A percentile compares a stretch with the other conserved stretches of the same genome.
These are phyloP conservation scores for Ustilago vetiveriae DNA, from an alignment of 1,284 basidiomycete species.

Conservation along the genomic window DNA sequence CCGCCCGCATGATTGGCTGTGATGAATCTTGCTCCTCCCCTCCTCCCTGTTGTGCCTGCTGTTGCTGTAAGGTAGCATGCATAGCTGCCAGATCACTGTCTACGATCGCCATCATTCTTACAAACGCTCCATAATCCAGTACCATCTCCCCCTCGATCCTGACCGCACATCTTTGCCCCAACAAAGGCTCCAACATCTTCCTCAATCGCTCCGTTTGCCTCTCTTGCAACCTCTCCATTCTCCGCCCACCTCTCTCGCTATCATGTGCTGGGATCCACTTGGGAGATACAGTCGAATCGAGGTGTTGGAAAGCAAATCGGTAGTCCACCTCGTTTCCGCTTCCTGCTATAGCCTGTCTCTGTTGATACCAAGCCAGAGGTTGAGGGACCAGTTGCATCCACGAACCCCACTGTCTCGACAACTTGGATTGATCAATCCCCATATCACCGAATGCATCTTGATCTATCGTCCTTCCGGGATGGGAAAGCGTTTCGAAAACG, in stretches of 20 bases:
- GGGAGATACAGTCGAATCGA: no score
- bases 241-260: no score
- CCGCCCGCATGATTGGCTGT: background rate
- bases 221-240: background rate
- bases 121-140: constrained; percentile 78
- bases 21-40: background rate
- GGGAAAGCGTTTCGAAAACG: constrained; percentile 1
- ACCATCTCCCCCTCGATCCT: no score
- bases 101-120: constrained; percentile 75
- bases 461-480: background rate
- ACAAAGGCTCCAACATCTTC: constrained; percentile 68
- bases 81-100: constrained; percentile 72
- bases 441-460: constrained; percentile 11
- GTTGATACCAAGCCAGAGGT: constrained; percentile 32
- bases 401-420: constrained; percentile 13
- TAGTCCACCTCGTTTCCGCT: constrained; percentile 37
- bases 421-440: constrained; percentile 4
- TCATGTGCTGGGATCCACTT: no score
- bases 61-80: constrained; percentile 8
- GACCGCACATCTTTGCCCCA: background rate
- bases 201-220: constrained; percentile 60
- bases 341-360: constrained; percentile 1
- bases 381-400: constrained; percentile 15
- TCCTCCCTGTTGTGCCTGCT: background rate
- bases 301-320: constrained; percentile 66